Evolutionary conservation across 169 alveolate genomes (phyloP), one percentile per base, ranked within the genome.

Genomic region (Perkinsus olseni): DNA sequence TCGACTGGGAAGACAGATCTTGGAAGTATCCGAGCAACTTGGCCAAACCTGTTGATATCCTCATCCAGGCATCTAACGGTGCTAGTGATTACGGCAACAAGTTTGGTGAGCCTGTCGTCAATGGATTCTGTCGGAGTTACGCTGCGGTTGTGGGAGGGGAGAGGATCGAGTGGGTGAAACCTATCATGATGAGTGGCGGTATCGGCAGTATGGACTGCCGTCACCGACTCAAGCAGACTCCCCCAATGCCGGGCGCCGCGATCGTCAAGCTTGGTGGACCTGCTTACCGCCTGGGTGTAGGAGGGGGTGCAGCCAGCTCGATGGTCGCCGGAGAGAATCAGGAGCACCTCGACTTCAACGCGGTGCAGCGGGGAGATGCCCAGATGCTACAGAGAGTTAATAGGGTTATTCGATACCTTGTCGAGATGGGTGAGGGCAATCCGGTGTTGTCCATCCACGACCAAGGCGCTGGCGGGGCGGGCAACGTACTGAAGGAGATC

Each of bases 401-500:
- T 51, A 92, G 92, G 93, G 96, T 94, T 92, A 93, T 94, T 31
- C 93, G 96, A n/a, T 92, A 94, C 82, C 93, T 94, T 91, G 94
- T 92, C 40, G 96, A 94, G 93, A 92, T 94, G 74, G 96, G 96
- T 39, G 92, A 24, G 24, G 74, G 62, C 74, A 94, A 94, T 74
- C 96, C 96, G 20, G 91, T 94, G 48, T 38, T 94, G 39, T 93
- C 95, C 82, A 93, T 94, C 91, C 96, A 94, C 93, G 96, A 94
- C 92, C 96, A 94, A 48, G 96, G 96, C 74, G 95, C 95, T n/a
- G 96, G 96, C 39, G 96, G 96, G 92, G 74, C 94, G 17, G 96
- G 95, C 39, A 94, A 94, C 92, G 96, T 94, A 50, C 93, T 94
- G 90, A 93, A 94, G 91, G 96, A 94, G 93, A 93, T 94, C 92